Evolutionary conservation across 768 basidiomycete genomes (phyloP).

Genomic region (Xerocomellus amylosporus): DNA sequence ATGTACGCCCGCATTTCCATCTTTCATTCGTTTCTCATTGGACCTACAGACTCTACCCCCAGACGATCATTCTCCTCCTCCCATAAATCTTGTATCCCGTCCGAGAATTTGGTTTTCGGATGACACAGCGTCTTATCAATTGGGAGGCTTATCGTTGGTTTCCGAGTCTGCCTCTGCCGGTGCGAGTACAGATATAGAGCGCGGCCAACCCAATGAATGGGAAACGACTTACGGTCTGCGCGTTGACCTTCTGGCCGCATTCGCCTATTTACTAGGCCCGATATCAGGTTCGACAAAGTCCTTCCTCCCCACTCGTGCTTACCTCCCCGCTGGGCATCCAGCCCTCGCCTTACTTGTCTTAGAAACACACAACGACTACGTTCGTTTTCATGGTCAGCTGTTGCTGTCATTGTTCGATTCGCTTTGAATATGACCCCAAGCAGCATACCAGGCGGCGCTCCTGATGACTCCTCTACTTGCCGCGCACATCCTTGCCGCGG

Average conservation of each 20-base stretch:
- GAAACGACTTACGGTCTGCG: constrained; percentile 66
- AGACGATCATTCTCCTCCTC: constrained; percentile 43
- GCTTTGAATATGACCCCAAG: constrained; percentile 3
- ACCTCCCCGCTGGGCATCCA: constrained; percentile 22
- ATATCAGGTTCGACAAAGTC: constrained; percentile 54
- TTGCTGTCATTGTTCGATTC: constrained; percentile 3
- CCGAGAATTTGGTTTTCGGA: constrained; percentile 53
- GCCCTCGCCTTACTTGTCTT: constrained; percentile 63
- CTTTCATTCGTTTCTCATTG: background rate
- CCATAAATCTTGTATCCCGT: constrained; percentile 20
- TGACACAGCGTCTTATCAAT: constrained; percentile 59
- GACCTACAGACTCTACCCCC: constrained; percentile 52
- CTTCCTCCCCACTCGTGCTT: background rate
- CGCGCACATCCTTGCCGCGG: constrained; percentile 51
- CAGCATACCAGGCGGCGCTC: constrained; percentile 79
- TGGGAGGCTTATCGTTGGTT: constrained; percentile 57
- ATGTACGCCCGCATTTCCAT: constrained; percentile 38
- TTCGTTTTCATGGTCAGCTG: constrained; percentile 70
- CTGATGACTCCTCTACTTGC: constrained; percentile 61
- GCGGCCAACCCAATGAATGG: constrained; percentile 55
- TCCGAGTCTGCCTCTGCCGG: constrained; percentile 34
- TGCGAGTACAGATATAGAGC: constrained; percentile 39
- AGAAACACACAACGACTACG: constrained; percentile 75
- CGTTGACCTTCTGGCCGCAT: constrained; percentile 63
- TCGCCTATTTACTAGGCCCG: constrained; percentile 66